phyloP scores from a whole-genome alignment of 2,329 filamentous ascomycete species.

The Pseudocercospora eumusae region DNA sequence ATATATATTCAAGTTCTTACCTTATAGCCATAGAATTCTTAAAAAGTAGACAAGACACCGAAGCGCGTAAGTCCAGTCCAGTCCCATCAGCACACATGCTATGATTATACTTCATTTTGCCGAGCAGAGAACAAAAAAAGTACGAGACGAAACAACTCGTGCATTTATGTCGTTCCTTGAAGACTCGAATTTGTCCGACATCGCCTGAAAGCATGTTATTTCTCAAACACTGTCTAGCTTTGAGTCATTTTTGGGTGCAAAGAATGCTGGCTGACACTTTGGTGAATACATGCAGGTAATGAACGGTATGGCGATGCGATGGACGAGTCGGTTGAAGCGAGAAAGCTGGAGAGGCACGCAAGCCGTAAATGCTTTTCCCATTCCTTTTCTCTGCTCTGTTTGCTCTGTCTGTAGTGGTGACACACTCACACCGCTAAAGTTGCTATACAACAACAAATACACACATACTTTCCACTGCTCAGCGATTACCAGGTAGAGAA shows the following conservation, averaged over 20 bases:
- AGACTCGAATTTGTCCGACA: slow-evolving; percentile 7
- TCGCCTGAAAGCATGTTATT: neutral
- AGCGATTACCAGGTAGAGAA: slow-evolving; percentile 1
- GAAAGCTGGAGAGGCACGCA: too few species aligned
- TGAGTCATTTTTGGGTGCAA: neutral
- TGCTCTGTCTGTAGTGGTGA: slow-evolving; percentile 6
- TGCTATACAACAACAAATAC: slow-evolving; percentile 10
- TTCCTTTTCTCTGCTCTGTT: slow-evolving; percentile 1
- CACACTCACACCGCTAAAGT: slow-evolving; percentile 1
- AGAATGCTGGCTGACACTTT: neutral
- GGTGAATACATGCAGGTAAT: neutral
- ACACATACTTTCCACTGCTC: neutral
- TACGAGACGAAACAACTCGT: slow-evolving; percentile 6
- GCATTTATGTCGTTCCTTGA: neutral
- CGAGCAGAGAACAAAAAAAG: neutral
- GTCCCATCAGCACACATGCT: neutral
- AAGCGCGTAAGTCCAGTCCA: neutral
- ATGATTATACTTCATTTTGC: slow-evolving; percentile 7
- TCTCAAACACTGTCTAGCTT: neutral
- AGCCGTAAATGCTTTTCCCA: neutral
- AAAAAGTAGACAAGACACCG: too few species aligned
- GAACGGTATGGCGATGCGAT: too few species aligned
- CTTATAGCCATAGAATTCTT: too few species aligned
- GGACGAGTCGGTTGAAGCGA: too few species aligned
- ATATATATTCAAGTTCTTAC: too few species aligned